These are phyloP conservation scores for Trichophyton schoenleinii DNA, from an alignment of 2,329 filamentous ascomycete species.

Conservation along the genomic window DNA sequence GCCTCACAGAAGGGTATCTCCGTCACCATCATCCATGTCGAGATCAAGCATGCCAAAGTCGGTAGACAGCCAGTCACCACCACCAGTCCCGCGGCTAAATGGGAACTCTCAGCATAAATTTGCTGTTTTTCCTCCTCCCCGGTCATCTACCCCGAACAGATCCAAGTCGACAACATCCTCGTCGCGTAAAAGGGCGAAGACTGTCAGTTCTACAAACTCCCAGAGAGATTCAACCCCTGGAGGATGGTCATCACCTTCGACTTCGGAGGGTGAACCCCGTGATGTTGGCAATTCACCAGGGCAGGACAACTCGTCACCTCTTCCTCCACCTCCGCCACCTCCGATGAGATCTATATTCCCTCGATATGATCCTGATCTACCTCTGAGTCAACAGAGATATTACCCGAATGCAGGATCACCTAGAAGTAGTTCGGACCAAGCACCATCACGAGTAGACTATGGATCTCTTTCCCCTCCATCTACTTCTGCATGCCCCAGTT, in stretches of 20 bases:
- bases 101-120: conserved; percentile 9
- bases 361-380: conserved; percentile 28
- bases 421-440: background rate
- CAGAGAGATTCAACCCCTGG: background rate
- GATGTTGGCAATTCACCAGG: background rate
- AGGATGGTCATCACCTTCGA: conserved; percentile 1
- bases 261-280: background rate
- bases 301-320: background rate
- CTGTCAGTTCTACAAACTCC: background rate
- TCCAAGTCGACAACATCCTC: conserved; percentile 5
- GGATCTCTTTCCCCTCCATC: conserved; percentile 16
- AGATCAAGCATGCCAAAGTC: conserved; percentile 6
- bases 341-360: conserved; percentile 37
- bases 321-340: conserved; percentile 17
- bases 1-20: background rate
- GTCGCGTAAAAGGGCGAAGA: background rate
- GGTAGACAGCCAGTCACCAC: conserved; percentile 8
- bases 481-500: background rate
- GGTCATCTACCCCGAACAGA: conserved; percentile 5
- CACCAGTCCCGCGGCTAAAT: background rate
- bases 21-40: background rate
- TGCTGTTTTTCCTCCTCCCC: conserved; percentile 1
- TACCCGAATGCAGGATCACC: conserved; percentile 18
- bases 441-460: background rate
- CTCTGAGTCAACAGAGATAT: conserved; percentile 27